These are phyloP conservation scores for Digitaria exilis DNA, from an alignment of 202 grass and related monocot genomes.

Conservation along the genomic window DNA sequence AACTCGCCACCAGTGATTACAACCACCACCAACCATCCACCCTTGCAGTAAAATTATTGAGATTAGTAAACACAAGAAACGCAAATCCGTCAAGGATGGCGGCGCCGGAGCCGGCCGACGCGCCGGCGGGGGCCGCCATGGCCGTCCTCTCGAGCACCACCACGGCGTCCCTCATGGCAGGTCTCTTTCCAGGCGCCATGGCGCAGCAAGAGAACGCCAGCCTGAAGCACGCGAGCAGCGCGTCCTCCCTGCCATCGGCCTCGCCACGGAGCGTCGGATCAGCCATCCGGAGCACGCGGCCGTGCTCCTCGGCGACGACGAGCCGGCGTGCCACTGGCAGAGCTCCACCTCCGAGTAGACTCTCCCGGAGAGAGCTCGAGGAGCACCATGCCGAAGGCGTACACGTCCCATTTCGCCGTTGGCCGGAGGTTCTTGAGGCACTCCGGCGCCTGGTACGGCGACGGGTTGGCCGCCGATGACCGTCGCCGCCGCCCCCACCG, in stretches of 20 bases:
- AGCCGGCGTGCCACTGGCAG: constrained; percentile 86
- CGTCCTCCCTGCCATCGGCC: constrained; percentile 73
- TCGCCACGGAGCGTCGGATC: constrained; percentile 78
- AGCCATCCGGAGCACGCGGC: constrained; percentile 75
- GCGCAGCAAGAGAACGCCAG: constrained; percentile 85
- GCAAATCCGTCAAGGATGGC: constrained; percentile 40
- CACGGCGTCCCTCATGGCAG: constrained; percentile 77
- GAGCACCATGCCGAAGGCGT: constrained; percentile 94
- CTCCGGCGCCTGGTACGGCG: constrained; percentile 91
- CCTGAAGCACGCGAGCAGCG: constrained; percentile 77
- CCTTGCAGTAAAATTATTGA: constrained; percentile 44
- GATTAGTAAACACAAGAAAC: neutral
- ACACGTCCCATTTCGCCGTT: constrained; percentile 88
- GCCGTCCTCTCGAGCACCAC: constrained; percentile 59
- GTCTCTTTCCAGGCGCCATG: constrained; percentile 75
- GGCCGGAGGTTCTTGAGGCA: constrained; percentile 94
- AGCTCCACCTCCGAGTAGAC: constrained; percentile 97
- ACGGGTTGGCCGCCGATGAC: constrained; percentile 1
- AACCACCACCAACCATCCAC: neutral
- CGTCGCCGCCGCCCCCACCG: neutral
- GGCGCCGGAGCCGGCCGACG: neutral
- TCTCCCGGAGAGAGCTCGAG: constrained; percentile 87
- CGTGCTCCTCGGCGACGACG: constrained; percentile 58
- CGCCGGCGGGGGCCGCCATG: neutral
- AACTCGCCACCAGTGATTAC: neutral